Evolutionary conservation across 1,139 yeast genomes (phyloP).

Genomic region (Yamadazyma siamensis): DNA sequence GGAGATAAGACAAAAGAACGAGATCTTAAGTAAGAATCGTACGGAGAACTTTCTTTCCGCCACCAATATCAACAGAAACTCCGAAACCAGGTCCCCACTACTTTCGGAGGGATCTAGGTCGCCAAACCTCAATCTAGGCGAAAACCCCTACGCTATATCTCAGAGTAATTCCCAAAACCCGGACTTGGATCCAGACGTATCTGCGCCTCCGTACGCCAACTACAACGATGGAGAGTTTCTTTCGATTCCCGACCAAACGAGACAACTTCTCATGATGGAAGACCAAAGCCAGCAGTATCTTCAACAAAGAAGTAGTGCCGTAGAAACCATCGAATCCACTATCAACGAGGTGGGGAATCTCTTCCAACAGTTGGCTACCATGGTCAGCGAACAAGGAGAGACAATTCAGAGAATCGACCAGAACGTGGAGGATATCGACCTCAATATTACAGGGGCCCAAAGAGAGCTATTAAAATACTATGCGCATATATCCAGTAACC

Average conservation of each 20-base stretch:
- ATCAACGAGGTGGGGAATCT: slow-evolving; percentile 94
- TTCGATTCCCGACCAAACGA: slow-evolving; percentile 71
- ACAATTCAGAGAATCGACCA: slow-evolving; percentile 93
- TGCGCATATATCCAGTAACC: slow-evolving; percentile 80
- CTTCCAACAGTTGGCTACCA: slow-evolving; percentile 91
- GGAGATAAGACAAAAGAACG: slow-evolving; percentile 82
- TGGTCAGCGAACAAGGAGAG: slow-evolving; percentile 98
- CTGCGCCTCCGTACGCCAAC: slow-evolving; percentile 19
- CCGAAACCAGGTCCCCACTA: slow-evolving; percentile 26
- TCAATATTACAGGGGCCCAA: slow-evolving; percentile 92
- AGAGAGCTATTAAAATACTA: slow-evolving; percentile 88
- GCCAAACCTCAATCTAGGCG: slow-evolving; percentile 21
- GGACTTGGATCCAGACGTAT: slow-evolving; percentile 32
- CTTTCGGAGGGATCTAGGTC: slow-evolving; percentile 10
- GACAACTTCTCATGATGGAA: slow-evolving; percentile 68
- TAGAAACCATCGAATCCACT: slow-evolving; percentile 92
- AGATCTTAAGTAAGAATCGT: slow-evolving; percentile 74
- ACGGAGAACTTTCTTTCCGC: slow-evolving; percentile 78
- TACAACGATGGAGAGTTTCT: slow-evolving; percentile 41
- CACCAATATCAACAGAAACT: slow-evolving; percentile 18
- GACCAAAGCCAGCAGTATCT: slow-evolving; percentile 73
- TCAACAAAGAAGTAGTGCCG: slow-evolving; percentile 84
- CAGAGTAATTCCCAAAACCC: slow-evolving; percentile 21
- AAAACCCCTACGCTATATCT: slow-evolving; percentile 36
- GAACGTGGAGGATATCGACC: slow-evolving; percentile 87